Evolutionary conservation across 225 moss, liverwort and hornwort species (phyloP), one percentile per base, ranked within the genome.

Genomic region (Sphagnum tenellum): DNA sequence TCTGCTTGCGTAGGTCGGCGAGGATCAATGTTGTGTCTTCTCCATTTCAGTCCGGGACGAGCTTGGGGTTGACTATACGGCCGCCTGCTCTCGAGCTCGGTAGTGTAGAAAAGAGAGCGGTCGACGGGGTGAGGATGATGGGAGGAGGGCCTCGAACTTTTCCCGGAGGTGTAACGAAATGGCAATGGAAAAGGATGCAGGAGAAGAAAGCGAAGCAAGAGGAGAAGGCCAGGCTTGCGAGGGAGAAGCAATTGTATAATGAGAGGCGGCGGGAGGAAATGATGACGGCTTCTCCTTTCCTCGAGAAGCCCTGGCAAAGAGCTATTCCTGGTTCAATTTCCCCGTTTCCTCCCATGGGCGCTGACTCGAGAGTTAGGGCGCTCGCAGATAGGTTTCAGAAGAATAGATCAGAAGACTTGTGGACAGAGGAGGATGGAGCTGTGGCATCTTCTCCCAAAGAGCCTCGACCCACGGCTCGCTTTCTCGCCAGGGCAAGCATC

Each of bases 131-230:
- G 54, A 76, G 93, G 12, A 85, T 90, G 49, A 98, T 98, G 96
- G 96, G 96, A 13, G 96, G 96, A 7, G 96, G 96, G 5, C 90
- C 92, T 64, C 66, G 96, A 74, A 98, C 96, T 7, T 98, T 85
- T 68, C 96, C 96, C 1, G 96, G 96, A 7, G 96, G 96, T 2
- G 92, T 92, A 45, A 90, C 77, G 56, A 98, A 98, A 62, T 92
- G 92, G 92, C 92, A 98, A 74, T 92, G 96, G 96, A 98, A 90
- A 73, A 81, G 89, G 60, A 87, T 87, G 82, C 96, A 92, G 76
- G 78, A 86, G 68, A 98, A 92, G 77, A 92, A 90, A 70, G 88
- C 88, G 63, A 83, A 86, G 72, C 90, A 89, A 72, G 80, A 88
- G 57, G 92, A 98, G 77, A 98, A 89, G 75, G 96, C 96, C 4